A percentile compares a stretch with the other conserved stretches of the same genome.
Conservation (phyloP, 2,329 filamentous ascomycete species). For the Xylariaceae sp. region DNA sequence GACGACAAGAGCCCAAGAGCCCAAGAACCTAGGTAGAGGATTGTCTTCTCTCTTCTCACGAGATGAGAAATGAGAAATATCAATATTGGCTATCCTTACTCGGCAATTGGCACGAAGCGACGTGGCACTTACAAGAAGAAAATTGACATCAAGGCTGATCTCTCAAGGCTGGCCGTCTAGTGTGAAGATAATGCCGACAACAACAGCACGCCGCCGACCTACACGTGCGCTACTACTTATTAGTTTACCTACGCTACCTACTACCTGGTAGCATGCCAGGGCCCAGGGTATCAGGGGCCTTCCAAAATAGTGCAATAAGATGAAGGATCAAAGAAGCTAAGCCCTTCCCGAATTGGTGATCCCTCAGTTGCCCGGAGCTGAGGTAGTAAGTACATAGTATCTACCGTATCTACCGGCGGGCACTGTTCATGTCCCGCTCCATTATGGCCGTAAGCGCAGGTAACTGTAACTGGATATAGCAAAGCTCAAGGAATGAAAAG, state of each 20-base stretch:
- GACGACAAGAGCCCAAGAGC: neutral
- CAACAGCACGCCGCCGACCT: neutral
- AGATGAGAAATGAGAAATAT: neutral
- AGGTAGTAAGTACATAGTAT: constrained; percentile 7
- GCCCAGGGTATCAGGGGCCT: constrained; percentile 12
- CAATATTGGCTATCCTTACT: constrained; percentile 13
- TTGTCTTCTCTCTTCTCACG: neutral
- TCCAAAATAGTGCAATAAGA: constrained; percentile 13
- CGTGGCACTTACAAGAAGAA: constrained; percentile 17
- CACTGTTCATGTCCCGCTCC: constrained; percentile 10
- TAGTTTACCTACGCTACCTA: constrained; percentile 7
- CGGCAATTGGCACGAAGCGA: constrained; percentile 14
- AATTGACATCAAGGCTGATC: constrained; percentile 22
- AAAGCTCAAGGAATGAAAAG: constrained; percentile 21
- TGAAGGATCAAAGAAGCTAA: constrained; percentile 13
- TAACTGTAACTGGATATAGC: neutral
- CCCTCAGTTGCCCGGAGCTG: constrained; percentile 16
- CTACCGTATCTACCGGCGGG: constrained; percentile 7
- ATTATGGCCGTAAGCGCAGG: constrained; percentile 12
- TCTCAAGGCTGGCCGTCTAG: constrained; percentile 17
- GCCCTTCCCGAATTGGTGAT: constrained; percentile 13
- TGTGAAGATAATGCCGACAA: neutral
- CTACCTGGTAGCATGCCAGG: constrained; percentile 9
- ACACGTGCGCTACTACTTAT: constrained; percentile 1
- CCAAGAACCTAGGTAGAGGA: neutral